These are phyloP conservation scores for maize (Zea mays) DNA, from an alignment of 176 grass and related monocot species.

Conservation along the genomic window DNA sequence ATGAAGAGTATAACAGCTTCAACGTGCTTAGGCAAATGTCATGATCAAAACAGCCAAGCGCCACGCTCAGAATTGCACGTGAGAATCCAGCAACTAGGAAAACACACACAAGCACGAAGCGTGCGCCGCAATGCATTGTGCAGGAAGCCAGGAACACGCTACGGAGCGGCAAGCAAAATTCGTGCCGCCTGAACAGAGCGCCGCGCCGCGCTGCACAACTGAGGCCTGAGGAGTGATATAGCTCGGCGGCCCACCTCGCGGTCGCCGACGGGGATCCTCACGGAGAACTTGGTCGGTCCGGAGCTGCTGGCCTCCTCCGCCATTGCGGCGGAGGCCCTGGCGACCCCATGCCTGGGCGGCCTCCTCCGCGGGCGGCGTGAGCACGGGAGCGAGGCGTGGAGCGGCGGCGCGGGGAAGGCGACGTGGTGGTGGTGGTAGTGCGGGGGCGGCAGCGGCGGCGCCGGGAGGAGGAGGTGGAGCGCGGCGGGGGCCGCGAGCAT, in stretches of 20 bases:
- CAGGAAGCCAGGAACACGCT: neutral
- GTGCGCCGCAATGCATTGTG: slow-evolving; percentile 7
- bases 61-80: neutral
- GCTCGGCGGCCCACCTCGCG: slow-evolving; percentile 68
- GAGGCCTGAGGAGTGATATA: too few species aligned
- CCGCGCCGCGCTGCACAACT: neutral
- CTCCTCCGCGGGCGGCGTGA: slow-evolving; percentile 28
- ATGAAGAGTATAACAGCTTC: neutral
- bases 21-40: slow-evolving; percentile 7
- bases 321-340: slow-evolving; percentile 27
- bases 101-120: too few species aligned
- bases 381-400: slow-evolving; percentile 33
- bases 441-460: slow-evolving; percentile 23
- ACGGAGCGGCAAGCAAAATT: neutral
- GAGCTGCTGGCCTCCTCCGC: slow-evolving; percentile 32
- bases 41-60: neutral
- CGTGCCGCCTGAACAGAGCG: neutral
- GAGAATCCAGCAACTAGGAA: neutral
- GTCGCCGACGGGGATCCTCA: slow-evolving; percentile 82
- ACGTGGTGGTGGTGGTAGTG: neutral
- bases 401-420: slow-evolving; percentile 34
- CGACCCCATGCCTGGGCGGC: neutral
- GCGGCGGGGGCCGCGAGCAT: slow-evolving; percentile 54
- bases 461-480: slow-evolving; percentile 44
- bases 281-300: slow-evolving; percentile 58